A percentile compares a stretch with the other conserved stretches of the same genome.
These are phyloP conservation scores for Ophiostoma triangulosporum DNA, from an alignment of 2,329 filamentous ascomycete genomes.

Conservation along the genomic window DNA sequence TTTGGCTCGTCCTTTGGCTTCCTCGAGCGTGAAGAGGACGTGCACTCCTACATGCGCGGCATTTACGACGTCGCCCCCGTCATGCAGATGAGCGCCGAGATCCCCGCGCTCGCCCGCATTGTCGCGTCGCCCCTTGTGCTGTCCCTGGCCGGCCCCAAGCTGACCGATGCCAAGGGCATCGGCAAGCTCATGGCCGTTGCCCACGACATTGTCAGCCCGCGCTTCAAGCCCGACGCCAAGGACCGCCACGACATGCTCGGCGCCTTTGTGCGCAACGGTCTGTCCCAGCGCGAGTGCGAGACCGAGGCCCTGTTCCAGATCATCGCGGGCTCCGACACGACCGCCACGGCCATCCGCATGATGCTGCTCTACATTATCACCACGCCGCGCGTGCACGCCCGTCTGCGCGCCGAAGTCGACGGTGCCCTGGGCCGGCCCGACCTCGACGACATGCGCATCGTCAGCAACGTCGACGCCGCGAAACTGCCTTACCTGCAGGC, in stretches of 20 bases:
- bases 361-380: constrained; percentile 17
- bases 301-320: constrained; percentile 31
- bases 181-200: constrained; percentile 17
- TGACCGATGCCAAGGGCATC: constrained; percentile 17
- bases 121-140: constrained; percentile 18
- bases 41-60: constrained; percentile 29
- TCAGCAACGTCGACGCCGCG: constrained; percentile 19
- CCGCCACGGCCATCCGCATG: constrained; percentile 18
- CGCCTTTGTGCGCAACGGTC: constrained; percentile 27
- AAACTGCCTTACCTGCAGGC: constrained; percentile 35
- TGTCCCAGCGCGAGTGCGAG: constrained; percentile 26
- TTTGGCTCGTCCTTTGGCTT: constrained; percentile 33
- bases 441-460: neutral
- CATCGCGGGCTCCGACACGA: constrained; percentile 21
- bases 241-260: constrained; percentile 16
- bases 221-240: constrained; percentile 8
- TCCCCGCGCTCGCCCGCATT: constrained; percentile 21
- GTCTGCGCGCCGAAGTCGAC: constrained; percentile 24
- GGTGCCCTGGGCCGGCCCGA: constrained; percentile 15
- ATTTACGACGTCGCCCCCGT: constrained; percentile 25
- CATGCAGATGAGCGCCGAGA: constrained; percentile 26
- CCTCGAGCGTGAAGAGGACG: constrained; percentile 27
- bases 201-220: constrained; percentile 14
- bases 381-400: constrained; percentile 15
- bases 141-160: constrained; percentile 22